Base-by-base conservation (phyloP, 2,329 filamentous ascomycete species). In the Penicillium sp. region DNA sequence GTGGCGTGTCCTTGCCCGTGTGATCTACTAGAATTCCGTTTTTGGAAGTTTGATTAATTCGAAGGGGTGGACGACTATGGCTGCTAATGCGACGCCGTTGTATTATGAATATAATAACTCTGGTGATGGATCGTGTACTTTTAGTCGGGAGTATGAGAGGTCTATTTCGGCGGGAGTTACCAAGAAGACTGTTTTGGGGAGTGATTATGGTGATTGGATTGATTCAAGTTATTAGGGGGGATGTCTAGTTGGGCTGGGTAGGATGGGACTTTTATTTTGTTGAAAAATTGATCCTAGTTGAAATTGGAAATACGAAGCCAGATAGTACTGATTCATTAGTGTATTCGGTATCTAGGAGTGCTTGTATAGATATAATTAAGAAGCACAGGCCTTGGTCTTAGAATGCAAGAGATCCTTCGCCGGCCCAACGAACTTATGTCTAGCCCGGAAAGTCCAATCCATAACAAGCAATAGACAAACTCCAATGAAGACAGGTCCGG, bases 1-100 rank as follows among this genome's bases (percentile, higher is more conserved):
- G 3, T 77, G 75, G 74, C 64, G 73, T 9, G 70, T 68, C 1
- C 68, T 74, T n/a, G 71, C 75, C 7, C 68, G 74, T 1, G 75
- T 76, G 4, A 76, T 77, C 19, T 76, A 73, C 42, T 73, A 76
- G 59, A 71, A 75, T 37, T 74, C 69, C 1, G 60, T 63, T 0
- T 61, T 76, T 22, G 64, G 68, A 1, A 65, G 68, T 44, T 64
- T 76, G 40, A 70, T 77, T 24, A 73, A 75, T 59, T 56, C 73
- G 1, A 68, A 66, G 35, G 75, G 74, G 5, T 77, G 75, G 75
- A 74, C 72, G 2, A 70, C 72, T 0, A 72, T 76, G 70, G 74
- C 72, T 0, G 65, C 62, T 1, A 70, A 65, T 0, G 75, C 73
- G 5, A 76, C 73, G 0, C 74, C 74, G 35, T 50, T 74, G 9